Percentiles rank a stretch among this genome's conserved stretches.
phyloP scores from a whole-genome alignment of 768 basidiomycete species.

The Pilatotrama ljubarskyi region DNA sequence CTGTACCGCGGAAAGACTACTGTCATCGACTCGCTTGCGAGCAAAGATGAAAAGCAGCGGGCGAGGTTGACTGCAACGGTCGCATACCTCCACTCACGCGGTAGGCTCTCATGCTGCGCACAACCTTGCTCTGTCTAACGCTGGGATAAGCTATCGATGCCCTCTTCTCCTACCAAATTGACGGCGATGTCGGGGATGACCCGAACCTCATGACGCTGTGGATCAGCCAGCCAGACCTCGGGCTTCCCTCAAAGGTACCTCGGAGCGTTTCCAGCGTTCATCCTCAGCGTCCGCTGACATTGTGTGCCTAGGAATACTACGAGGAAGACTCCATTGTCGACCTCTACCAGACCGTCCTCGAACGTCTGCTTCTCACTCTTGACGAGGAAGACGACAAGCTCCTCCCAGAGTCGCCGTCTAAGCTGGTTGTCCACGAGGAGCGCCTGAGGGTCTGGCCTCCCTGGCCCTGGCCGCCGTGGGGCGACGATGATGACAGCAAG shows the following conservation, averaged over 20 bases:
- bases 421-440: slow-evolving; percentile 39
- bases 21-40: slow-evolving; percentile 30
- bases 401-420: slow-evolving; percentile 20
- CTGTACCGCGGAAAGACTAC: slow-evolving; percentile 58
- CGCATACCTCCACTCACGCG: slow-evolving; percentile 84
- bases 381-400: slow-evolving; percentile 49
- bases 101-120: slow-evolving; percentile 39
- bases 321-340: slow-evolving; percentile 68
- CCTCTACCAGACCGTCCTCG: slow-evolving; percentile 70
- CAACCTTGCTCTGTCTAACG: background rate
- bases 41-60: slow-evolving; percentile 33
- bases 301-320: slow-evolving; percentile 74
- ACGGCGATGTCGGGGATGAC: slow-evolving; percentile 85
- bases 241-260: slow-evolving; percentile 82
- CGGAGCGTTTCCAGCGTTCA: background rate
- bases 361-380: slow-evolving; percentile 62
- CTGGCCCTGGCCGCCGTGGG: slow-evolving; percentile 89
- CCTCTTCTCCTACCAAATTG: slow-evolving; percentile 79
- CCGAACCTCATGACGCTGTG: slow-evolving; percentile 84
- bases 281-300: background rate
- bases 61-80: slow-evolving; percentile 79
- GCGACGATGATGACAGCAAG: slow-evolving; percentile 54
- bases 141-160: slow-evolving; percentile 62
- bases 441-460: slow-evolving; percentile 64
- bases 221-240: slow-evolving; percentile 80